Conservation (phyloP, 805 yeast species). For the Cyberlindnera saturnus region DNA sequence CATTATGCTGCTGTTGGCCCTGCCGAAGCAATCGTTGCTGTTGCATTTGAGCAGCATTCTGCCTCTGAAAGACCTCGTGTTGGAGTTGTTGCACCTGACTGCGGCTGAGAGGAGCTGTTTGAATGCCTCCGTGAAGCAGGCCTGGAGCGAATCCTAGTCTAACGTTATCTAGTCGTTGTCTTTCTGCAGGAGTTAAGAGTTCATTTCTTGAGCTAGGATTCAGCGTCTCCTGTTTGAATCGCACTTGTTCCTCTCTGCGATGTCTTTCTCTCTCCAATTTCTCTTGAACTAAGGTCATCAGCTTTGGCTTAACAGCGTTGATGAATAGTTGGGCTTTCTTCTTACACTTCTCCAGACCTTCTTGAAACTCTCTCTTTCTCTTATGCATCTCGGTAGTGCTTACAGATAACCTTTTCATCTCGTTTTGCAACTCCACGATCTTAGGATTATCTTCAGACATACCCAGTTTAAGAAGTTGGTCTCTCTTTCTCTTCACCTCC, state of each 20-base stretch:
- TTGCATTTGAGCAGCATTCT: background rate
- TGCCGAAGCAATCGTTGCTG: background rate
- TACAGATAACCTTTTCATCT: conserved; percentile 5
- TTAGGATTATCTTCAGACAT: conserved; percentile 2
- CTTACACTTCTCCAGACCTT: conserved; percentile 2
- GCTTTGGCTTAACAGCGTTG: conserved; percentile 2
- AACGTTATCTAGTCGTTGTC: no score
- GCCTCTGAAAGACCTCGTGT: background rate
- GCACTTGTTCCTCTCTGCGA: background rate
- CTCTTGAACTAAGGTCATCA: background rate
- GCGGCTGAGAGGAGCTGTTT: no score
- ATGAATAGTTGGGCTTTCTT: conserved; percentile 4
- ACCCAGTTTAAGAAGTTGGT: conserved; percentile 8
- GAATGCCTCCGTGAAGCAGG: no score
- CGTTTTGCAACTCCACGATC: conserved; percentile 1
- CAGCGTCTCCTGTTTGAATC: no score
- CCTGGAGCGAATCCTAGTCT: no score
- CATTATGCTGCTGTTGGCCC: no score
- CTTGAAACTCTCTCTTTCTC: conserved; percentile 2
- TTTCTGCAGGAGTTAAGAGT: no score
- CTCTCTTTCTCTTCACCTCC: conserved; percentile 7
- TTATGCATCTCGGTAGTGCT: conserved; percentile 1
- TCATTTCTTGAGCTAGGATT: no score
- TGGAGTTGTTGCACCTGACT: no score
- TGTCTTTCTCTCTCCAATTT: background rate